A percentile compares a stretch with the other conserved stretches of the same genome.
phyloP scores from a whole-genome alignment of 2,329 filamentous ascomycete species.

The Alternaria arborescens region DNA sequence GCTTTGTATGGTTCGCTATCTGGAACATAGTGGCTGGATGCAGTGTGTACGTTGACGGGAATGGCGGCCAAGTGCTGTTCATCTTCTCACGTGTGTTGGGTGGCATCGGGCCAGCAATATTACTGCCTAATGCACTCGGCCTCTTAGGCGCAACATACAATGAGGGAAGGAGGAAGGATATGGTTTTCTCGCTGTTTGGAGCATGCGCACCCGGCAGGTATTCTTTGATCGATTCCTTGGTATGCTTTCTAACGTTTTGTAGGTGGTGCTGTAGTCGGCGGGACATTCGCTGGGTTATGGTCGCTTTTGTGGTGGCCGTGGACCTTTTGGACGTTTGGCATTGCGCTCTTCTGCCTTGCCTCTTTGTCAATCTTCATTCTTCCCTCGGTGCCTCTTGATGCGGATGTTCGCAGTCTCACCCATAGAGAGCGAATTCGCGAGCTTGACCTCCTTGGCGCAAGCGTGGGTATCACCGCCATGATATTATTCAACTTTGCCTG shows the following conservation, averaged over 20 bases:
- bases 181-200: conserved; percentile 65
- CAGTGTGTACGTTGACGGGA: conserved; percentile 47
- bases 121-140: conserved; percentile 70
- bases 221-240: not conserved
- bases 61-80: conserved; percentile 47
- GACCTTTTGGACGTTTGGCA: conserved; percentile 58
- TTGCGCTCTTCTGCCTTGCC: conserved; percentile 51
- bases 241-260: conserved; percentile 1
- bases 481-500: conserved; percentile 71
- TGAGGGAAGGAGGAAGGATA: conserved; percentile 66
- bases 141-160: conserved; percentile 67
- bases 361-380: conserved; percentile 52
- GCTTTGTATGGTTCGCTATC: conserved; percentile 60
- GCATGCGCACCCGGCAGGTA: conserved; percentile 55
- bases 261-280: conserved; percentile 54
- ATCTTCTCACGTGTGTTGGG: conserved; percentile 48
- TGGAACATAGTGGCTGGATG: conserved; percentile 59
- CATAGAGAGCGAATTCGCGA: conserved; percentile 39
- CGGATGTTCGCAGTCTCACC: conserved; percentile 20
- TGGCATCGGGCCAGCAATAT: conserved; percentile 68
- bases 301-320: conserved; percentile 62
- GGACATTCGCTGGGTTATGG: conserved; percentile 53
- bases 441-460: conserved; percentile 57
- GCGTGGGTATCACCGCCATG: conserved; percentile 63
- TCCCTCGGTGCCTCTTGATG: conserved; percentile 43